Base-by-base conservation (phyloP, 176 grass and related monocot species). In the Avena eriantha region DNA sequence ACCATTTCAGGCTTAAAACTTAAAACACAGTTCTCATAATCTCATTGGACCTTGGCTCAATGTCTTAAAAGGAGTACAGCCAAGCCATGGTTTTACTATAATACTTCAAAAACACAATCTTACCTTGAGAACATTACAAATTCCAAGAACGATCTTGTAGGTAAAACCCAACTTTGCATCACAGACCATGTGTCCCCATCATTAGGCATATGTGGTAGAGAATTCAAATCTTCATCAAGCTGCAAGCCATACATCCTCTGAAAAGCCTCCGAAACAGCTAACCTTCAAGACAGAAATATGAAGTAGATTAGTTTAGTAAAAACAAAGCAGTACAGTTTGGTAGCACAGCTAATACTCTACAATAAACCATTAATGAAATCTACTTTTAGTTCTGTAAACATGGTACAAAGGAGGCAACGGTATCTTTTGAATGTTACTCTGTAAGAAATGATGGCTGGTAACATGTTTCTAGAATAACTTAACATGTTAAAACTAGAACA, bases 91-190 rank as follows among this genome's bases (percentile, higher is more conserved):
- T 19, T 51, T 54, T 10, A 24, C 73, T 83, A 9, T 35, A 80
- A 46, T 81, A 86, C 65, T 86, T 63, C 17, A 54, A 65, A 83
- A 83, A 23, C 8, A 76, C 50, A 73, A 85, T 39, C 4, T 33
- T 82, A 99, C 97, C 97, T 92, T 77, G 97, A 99, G 82, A 99
- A 99, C 97, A 99, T 97, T 67, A 99, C 89, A 89, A 99, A 99
- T 87, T 99, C 97, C 35, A 99, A 78, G 68, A 97, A 99, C 57
- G 97, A 99, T 55, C 85, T 88, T 23, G 97, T 99, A 49, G 97
- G 90, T 74, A 99, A 76, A 91, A 89, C 89, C 97, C 97, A 99
- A 77, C 94, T 99, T 88, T 97, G 92, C 94, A 94, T 99, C 53
- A 97, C 88, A 78, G 97, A 94, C 97, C 97, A 99, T 10, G 94